phyloP scores from a whole-genome alignment of 352 stramenopile genomes.

The Phytophthora lateralis region DNA sequence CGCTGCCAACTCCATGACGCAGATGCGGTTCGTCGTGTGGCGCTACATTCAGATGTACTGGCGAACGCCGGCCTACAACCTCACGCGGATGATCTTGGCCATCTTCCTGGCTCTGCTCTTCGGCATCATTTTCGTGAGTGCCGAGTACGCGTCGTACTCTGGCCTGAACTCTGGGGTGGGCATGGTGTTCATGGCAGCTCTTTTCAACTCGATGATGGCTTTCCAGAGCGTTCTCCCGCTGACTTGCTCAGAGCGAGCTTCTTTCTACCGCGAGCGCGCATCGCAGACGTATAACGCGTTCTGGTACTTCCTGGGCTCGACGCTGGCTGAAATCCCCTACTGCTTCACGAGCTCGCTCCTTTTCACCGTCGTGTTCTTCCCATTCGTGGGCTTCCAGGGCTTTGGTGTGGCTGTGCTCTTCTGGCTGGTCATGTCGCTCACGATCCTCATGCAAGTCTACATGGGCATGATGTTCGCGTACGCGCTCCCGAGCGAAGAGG shows the following conservation, averaged over 20 bases:
- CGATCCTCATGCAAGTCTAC: slow-evolving; percentile 58
- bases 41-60: slow-evolving; percentile 41
- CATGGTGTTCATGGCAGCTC: slow-evolving; percentile 72
- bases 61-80: slow-evolving; percentile 69
- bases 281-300: slow-evolving; percentile 88
- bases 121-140: slow-evolving; percentile 50
- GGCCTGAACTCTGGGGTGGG: slow-evolving; percentile 45
- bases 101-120: slow-evolving; percentile 74
- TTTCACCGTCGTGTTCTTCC: slow-evolving; percentile 15
- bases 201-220: slow-evolving; percentile 59
- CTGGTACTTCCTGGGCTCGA: slow-evolving; percentile 82
- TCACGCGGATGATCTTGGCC: slow-evolving; percentile 59
- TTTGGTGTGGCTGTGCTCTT: slow-evolving; percentile 18
- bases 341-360: slow-evolving; percentile 8
- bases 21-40: slow-evolving; percentile 23
- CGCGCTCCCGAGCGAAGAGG: slow-evolving; percentile 45
- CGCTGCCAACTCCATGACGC: slow-evolving; percentile 20
- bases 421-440: slow-evolving; percentile 31
- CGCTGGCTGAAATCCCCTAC: slow-evolving; percentile 75
- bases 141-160: slow-evolving; percentile 33
- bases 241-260: slow-evolving; percentile 68
- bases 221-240: slow-evolving; percentile 67
- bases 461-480: slow-evolving; percentile 78
- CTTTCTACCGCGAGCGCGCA: slow-evolving; percentile 87
- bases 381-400: slow-evolving; percentile 11